These are phyloP conservation scores for Kodamaea laetipori DNA, from an alignment of 805 yeast genomes.

Conservation along the genomic window DNA sequence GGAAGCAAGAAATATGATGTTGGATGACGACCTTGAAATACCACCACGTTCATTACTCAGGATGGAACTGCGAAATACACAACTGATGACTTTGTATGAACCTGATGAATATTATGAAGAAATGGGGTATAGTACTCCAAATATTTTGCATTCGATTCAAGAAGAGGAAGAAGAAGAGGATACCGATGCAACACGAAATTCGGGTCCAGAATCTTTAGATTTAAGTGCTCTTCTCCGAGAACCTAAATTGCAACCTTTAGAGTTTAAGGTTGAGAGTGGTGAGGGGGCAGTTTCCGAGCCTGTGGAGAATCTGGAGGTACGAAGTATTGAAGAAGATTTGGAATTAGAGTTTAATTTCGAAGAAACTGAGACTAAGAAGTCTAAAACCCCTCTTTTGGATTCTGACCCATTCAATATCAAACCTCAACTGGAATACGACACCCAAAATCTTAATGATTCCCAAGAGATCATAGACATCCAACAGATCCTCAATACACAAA, in stretches of 20 bases:
- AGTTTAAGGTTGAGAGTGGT: constrained; percentile 1
- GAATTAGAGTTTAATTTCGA: too few relatives aligned
- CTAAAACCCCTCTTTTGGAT: too few relatives aligned
- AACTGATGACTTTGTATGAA: constrained; percentile 5
- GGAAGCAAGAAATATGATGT: background rate
- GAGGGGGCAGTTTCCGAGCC: background rate
- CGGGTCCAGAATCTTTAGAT: background rate
- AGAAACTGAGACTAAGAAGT: too few relatives aligned
- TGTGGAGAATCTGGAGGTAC: background rate
- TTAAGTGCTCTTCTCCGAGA: background rate
- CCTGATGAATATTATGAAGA: background rate
- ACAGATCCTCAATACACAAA: too few relatives aligned
- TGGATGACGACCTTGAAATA: constrained; percentile 1
- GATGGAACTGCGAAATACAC: constrained; percentile 2
- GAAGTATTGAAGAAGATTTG: too few relatives aligned
- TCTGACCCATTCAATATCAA: too few relatives aligned
- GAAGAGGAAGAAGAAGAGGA: constrained; percentile 7
- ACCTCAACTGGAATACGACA: too few relatives aligned
- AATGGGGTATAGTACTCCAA: constrained; percentile 2
- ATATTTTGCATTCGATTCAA: constrained; percentile 4
- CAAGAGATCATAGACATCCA: too few relatives aligned
- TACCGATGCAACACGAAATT: constrained; percentile 1
- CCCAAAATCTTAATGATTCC: too few relatives aligned
- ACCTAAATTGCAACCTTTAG: background rate
- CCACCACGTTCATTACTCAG: constrained; percentile 4